phyloP scores from a whole-genome alignment of 257 asterid genomes.

The Scutellaria barbata region DNA sequence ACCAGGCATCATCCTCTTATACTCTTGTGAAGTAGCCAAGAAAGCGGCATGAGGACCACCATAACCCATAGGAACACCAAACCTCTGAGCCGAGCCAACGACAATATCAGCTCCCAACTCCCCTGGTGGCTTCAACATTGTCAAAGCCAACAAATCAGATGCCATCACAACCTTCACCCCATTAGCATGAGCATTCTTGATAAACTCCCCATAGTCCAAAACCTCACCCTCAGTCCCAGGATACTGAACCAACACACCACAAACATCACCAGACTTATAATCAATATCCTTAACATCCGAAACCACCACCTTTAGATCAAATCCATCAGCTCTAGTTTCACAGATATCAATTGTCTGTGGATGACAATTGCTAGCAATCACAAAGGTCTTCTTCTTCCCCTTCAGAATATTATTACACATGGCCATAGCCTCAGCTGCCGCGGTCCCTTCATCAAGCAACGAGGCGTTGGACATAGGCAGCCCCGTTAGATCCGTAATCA shows the following conservation, averaged over 20 bases:
- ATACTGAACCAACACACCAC: conserved; percentile 94
- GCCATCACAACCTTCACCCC: conserved; percentile 99
- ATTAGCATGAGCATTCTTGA: conserved; percentile 86
- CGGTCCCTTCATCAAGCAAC: conserved; percentile 89
- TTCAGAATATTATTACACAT: conserved; percentile 91
- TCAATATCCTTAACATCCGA: conserved; percentile 75
- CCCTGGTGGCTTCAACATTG: conserved; percentile 93
- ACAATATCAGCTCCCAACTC: conserved; percentile 95
- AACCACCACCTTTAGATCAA: conserved; percentile 73
- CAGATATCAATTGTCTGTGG: conserved; percentile 95
- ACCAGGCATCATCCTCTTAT: conserved; percentile 99
- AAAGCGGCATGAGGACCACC: conserved; percentile 99
- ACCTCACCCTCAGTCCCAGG: conserved; percentile 98
- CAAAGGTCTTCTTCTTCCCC: conserved; percentile 89
- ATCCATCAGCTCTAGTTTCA: conserved; percentile 91
- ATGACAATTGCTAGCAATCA: conserved; percentile 90
- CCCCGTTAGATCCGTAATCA: conserved; percentile 90
- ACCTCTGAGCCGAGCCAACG: conserved; percentile 98
- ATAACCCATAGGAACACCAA: conserved; percentile 99
- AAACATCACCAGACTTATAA: conserved; percentile 82
- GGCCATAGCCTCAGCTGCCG: conserved; percentile 99
- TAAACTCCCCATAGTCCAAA: conserved; percentile 80
- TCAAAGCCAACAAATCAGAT: conserved; percentile 86
- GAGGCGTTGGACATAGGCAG: conserved; percentile 98
- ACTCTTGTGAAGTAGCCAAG: conserved; percentile 98